Percentiles rank a stretch among this genome's conserved stretches.
These are phyloP conservation scores for Aspergillus sp. DNA, from an alignment of 2,329 filamentous ascomycete species.

Conservation along the genomic window DNA sequence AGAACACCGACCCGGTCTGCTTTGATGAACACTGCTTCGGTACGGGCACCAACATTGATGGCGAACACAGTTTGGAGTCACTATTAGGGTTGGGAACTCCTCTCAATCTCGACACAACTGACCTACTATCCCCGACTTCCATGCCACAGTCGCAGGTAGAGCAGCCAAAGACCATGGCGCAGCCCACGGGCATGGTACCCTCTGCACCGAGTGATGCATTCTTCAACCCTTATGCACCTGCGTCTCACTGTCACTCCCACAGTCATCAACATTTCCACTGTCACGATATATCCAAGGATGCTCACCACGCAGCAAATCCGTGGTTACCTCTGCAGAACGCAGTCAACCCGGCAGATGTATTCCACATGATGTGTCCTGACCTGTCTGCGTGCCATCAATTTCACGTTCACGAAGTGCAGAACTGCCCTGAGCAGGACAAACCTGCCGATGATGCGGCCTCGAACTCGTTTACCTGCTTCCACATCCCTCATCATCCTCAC, in stretches of 20 bases:
- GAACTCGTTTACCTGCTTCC: slow-evolving; percentile 33
- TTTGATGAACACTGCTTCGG: slow-evolving; percentile 43
- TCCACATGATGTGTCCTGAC: slow-evolving; percentile 40
- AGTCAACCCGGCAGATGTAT: slow-evolving; percentile 39
- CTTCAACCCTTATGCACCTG: slow-evolving; percentile 22
- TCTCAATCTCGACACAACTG: slow-evolving; percentile 32
- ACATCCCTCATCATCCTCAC: slow-evolving; percentile 35
- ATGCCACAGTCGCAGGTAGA: slow-evolving; percentile 20
- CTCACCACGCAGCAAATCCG: slow-evolving; percentile 21
- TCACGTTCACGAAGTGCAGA: slow-evolving; percentile 25
- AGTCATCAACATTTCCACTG: slow-evolving; percentile 33
- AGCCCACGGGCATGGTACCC: slow-evolving; percentile 19
- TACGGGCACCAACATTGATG: slow-evolving; percentile 20
- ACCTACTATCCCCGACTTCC: slow-evolving; percentile 28
- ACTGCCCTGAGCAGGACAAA: slow-evolving; percentile 21
- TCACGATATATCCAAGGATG: slow-evolving; percentile 33
- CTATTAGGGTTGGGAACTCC: slow-evolving; percentile 36
- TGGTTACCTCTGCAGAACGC: slow-evolving; percentile 31
- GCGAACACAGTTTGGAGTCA: slow-evolving; percentile 34
- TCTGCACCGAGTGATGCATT: slow-evolving; percentile 18
- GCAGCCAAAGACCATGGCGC: slow-evolving; percentile 26
- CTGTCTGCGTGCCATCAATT: slow-evolving; percentile 31
- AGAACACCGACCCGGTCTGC: slow-evolving; percentile 38
- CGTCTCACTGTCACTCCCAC: slow-evolving; percentile 29
- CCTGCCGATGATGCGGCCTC: slow-evolving; percentile 24